Evolutionary conservation across 2,329 filamentous ascomycete species (phyloP).

Genomic region (Diaporthe capsici): DNA sequence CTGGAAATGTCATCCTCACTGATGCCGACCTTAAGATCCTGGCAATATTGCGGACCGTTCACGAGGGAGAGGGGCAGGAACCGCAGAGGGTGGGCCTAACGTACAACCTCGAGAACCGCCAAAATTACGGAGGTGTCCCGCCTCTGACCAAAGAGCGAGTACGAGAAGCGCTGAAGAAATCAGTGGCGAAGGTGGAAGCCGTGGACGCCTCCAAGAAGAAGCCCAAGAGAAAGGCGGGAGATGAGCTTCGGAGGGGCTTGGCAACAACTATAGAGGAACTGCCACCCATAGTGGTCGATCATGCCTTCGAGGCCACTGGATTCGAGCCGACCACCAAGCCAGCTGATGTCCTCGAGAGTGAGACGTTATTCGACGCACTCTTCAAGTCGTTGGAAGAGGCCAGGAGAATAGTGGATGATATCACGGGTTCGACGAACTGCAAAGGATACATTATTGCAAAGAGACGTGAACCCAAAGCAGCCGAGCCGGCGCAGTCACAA

Average conservation of each 20-base stretch:
- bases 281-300: conserved; percentile 89
- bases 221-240: conserved; percentile 79
- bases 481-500: conserved; percentile 46
- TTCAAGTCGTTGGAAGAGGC: conserved; percentile 79
- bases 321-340: conserved; percentile 80
- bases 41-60: conserved; percentile 83
- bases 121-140: conserved; percentile 85
- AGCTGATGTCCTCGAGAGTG: conserved; percentile 77
- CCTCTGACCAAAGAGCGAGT: conserved; percentile 81
- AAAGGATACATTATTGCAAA: conserved; percentile 93
- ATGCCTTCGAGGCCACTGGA: conserved; percentile 78
- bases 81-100: conserved; percentile 81
- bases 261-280: conserved; percentile 89
- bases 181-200: conserved; percentile 70
- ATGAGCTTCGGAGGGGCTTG: conserved; percentile 83
- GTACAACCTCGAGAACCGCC: conserved; percentile 85
- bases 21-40: conserved; percentile 87
- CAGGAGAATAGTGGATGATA: conserved; percentile 75
- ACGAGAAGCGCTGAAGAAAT: conserved; percentile 76
- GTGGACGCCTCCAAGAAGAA: conserved; percentile 70
- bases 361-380: conserved; percentile 75
- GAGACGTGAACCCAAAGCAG: conserved; percentile 54
- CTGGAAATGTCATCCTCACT: conserved; percentile 94
- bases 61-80: conserved; percentile 87
- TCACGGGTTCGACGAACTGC: conserved; percentile 75